Evolutionary conservation across 176 grass and related monocot genomes (phyloP).

Genomic region (Carex cristatella): DNA sequence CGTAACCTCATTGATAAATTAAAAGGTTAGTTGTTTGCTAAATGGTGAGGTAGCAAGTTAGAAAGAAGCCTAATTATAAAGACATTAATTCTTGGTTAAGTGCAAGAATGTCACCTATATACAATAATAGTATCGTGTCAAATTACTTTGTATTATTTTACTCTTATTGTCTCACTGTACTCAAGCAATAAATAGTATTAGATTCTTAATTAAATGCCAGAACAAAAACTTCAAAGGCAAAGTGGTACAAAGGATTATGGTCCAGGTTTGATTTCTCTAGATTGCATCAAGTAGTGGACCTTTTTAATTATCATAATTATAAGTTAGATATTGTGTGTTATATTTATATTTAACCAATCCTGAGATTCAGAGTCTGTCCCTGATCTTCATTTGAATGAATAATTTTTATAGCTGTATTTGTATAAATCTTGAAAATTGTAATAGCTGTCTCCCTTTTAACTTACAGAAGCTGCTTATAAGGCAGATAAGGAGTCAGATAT

Average conservation of each 20-base stretch:
- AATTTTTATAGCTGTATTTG: neutral
- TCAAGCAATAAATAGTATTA: neutral
- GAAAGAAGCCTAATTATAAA: neutral
- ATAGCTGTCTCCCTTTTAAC: neutral
- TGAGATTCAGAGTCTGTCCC: neutral
- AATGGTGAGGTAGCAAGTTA: neutral
- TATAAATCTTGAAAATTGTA: neutral
- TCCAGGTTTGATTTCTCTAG: neutral
- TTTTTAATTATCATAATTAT: too few relatives aligned
- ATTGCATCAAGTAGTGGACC: neutral
- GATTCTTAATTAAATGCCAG: neutral
- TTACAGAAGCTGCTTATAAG: slow-evolving; percentile 45
- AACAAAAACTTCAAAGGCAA: neutral
- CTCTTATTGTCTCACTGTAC: neutral
- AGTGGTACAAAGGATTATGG: neutral
- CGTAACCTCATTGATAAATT: slow-evolving; percentile 60
- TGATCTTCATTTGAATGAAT: neutral
- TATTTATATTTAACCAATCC: neutral
- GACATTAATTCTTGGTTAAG: neutral
- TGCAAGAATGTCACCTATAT: neutral
- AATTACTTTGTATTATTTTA: neutral
- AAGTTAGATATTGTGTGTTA: neutral
- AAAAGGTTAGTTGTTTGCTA: slow-evolving; percentile 43
- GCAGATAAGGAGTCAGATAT: slow-evolving; percentile 69
- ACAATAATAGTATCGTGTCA: neutral